These are phyloP conservation scores for Chlamydomonas schloesseri DNA, from an alignment of 139 green algal genomes.

Conservation along the genomic window DNA sequence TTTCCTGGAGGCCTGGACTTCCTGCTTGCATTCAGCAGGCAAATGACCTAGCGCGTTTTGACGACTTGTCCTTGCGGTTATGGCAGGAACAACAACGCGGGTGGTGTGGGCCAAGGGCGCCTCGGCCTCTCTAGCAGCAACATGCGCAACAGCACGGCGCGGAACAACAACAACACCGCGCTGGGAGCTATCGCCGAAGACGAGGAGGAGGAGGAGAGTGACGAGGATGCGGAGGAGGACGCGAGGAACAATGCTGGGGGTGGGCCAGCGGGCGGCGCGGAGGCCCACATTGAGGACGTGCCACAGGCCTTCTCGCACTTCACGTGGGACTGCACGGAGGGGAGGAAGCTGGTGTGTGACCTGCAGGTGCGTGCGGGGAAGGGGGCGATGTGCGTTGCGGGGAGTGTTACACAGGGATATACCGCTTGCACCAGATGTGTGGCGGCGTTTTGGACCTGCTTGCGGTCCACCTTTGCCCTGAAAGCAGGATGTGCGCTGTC, in stretches of 20 bases:
- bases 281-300: slow-evolving; percentile 45
- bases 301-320: slow-evolving; percentile 55
- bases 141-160: not conserved
- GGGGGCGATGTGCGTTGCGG: no score
- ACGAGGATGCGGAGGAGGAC: slow-evolving; percentile 3
- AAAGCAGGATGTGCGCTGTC: no score
- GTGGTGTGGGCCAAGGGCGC: not conserved
- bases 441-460: not conserved
- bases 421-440: no score
- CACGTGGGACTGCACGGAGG: not conserved
- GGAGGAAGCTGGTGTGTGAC: not conserved
- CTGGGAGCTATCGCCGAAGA: slow-evolving; percentile 31
- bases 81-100: slow-evolving; percentile 50
- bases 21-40: no score
- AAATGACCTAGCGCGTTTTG: no score
- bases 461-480: no score
- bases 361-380: no score
- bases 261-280: no score
- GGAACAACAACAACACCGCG: not conserved
- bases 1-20: no score
- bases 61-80: no score
- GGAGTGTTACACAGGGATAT: no score
- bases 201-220: slow-evolving; percentile 18
- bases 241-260: not conserved
- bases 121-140: not conserved